Percentiles rank a stretch among this genome's conserved stretches.
phyloP scores from a whole-genome alignment of 2,329 filamentous ascomycete species.

The Penicillium rolfsii region DNA sequence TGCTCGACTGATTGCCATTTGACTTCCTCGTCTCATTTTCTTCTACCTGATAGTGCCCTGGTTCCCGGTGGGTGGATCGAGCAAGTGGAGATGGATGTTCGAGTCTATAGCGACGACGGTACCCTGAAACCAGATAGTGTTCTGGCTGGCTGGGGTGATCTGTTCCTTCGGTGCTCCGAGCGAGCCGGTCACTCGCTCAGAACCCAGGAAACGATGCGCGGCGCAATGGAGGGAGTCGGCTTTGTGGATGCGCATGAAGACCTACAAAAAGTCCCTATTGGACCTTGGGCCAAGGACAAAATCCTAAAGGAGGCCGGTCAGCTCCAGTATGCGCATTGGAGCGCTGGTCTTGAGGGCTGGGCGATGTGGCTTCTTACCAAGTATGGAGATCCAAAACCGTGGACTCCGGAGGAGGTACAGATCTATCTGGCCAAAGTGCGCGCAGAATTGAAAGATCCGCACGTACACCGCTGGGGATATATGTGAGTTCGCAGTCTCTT shows the following conservation, averaged over 20 bases:
- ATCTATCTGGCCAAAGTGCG: conserved; percentile 20
- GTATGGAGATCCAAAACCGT: conserved; percentile 28
- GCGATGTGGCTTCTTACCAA: conserved; percentile 36
- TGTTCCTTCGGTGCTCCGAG: conserved; percentile 23
- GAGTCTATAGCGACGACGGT: conserved; percentile 17
- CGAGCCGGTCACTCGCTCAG: conserved; percentile 26
- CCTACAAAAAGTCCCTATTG: conserved; percentile 34
- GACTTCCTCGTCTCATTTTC: not conserved
- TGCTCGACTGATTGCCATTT: not conserved
- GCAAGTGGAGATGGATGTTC: conserved; percentile 18
- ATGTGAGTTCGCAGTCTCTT: conserved; percentile 8
- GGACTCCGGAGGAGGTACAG: conserved; percentile 26
- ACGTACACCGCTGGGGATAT: conserved; percentile 15
- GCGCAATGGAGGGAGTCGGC: conserved; percentile 32
- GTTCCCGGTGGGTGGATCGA: conserved; percentile 21
- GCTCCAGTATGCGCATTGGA: conserved; percentile 35
- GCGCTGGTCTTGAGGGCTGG: conserved; percentile 33
- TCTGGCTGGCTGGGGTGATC: conserved; percentile 19
- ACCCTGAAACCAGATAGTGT: conserved; percentile 15
- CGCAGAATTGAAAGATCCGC: conserved; percentile 16
- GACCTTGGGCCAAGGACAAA: conserved; percentile 36
- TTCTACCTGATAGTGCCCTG: conserved; percentile 8
- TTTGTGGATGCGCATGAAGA: conserved; percentile 39
- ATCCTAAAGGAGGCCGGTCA: conserved; percentile 45
- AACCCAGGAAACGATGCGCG: conserved; percentile 29